Evolutionary conservation across 495 filamentous ascomycete genomes (phyloP).

Genomic region (Hypoxylon lienhwacheense): DNA sequence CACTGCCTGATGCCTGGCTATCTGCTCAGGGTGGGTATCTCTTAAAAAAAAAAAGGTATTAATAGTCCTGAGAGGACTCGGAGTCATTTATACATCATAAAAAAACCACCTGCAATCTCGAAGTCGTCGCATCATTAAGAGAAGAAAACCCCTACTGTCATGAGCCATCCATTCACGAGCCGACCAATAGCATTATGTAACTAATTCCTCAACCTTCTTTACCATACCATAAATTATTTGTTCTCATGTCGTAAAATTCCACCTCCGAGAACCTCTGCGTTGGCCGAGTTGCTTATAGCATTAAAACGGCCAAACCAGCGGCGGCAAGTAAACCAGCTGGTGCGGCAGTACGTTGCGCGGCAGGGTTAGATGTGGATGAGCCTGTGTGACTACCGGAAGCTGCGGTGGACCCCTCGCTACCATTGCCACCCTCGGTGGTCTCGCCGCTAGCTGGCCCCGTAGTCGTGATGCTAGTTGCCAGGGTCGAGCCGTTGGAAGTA

Average conservation of each 20-base stretch:
- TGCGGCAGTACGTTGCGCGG: constrained; percentile 36
- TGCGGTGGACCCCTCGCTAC: constrained; percentile 8
- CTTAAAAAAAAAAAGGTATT: constrained; percentile 36
- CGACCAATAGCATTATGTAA: constrained; percentile 36
- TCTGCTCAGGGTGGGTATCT: constrained; percentile 40
- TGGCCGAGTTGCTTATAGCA: constrained; percentile 22
- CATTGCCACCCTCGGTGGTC: constrained; percentile 4
- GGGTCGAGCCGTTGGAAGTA: constrained; percentile 42
- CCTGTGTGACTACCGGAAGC: neutral
- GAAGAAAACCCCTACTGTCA: constrained; percentile 25
- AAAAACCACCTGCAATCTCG: constrained; percentile 25
- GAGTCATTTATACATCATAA: constrained; percentile 43
- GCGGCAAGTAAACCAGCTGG: constrained; percentile 38
- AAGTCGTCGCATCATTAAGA: constrained; percentile 33
- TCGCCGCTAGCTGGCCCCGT: constrained; percentile 31
- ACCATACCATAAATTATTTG: constrained; percentile 20
- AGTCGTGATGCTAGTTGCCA: constrained; percentile 27
- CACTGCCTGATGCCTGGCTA: constrained; percentile 33
- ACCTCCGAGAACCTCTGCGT: neutral
- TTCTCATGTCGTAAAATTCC: constrained; percentile 12
- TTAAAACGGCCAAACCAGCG: constrained; percentile 34
- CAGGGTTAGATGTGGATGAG: constrained; percentile 34
- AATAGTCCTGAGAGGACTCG: constrained; percentile 32
- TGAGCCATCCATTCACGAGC: constrained; percentile 30
- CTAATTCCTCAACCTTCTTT: too few relatives aligned